A percentile compares a stretch with the other conserved stretches of the same genome.
phyloP scores from a whole-genome alignment of 371 early-diverging fungal species.

The Haplosporangium sp. region DNA sequence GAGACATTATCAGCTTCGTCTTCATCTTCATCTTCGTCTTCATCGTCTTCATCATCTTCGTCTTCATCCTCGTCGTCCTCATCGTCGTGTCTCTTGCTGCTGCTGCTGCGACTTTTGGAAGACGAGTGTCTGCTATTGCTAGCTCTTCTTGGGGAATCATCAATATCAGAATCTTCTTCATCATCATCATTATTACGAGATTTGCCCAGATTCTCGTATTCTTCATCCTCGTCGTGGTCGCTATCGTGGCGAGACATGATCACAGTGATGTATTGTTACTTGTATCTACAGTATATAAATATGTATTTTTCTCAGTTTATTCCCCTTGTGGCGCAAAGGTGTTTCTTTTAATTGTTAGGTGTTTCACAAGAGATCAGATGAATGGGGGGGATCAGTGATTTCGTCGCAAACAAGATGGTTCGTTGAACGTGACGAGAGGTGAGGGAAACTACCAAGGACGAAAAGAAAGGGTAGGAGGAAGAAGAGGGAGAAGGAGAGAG shows the following conservation, averaged over 20 bases:
- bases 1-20: slow-evolving; percentile 59
- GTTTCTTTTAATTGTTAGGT: neutral
- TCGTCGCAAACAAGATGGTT: neutral
- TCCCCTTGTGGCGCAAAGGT: neutral
- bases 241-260: slow-evolving; percentile 56
- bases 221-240: slow-evolving; percentile 71
- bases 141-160: slow-evolving; percentile 18
- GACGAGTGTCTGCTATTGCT: slow-evolving; percentile 16
- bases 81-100: slow-evolving; percentile 31
- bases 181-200: slow-evolving; percentile 62
- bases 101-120: slow-evolving; percentile 9
- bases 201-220: slow-evolving; percentile 62
- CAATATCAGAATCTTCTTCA: slow-evolving; percentile 50
- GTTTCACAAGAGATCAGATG: neutral
- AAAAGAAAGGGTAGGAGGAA: slow-evolving; percentile 1
- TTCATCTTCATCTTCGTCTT: slow-evolving; percentile 62
- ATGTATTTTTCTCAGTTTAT: neutral
- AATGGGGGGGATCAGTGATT: slow-evolving; percentile 1
- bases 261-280: neutral
- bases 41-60: slow-evolving; percentile 62
- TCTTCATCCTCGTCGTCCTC: slow-evolving; percentile 74
- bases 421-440: neutral
- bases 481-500: slow-evolving; percentile 13
- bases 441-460: neutral
- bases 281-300: neutral